These are phyloP conservation scores for Tremellales sp. DNA, from an alignment of 1,284 basidiomycete genomes.

Conservation along the genomic window DNA sequence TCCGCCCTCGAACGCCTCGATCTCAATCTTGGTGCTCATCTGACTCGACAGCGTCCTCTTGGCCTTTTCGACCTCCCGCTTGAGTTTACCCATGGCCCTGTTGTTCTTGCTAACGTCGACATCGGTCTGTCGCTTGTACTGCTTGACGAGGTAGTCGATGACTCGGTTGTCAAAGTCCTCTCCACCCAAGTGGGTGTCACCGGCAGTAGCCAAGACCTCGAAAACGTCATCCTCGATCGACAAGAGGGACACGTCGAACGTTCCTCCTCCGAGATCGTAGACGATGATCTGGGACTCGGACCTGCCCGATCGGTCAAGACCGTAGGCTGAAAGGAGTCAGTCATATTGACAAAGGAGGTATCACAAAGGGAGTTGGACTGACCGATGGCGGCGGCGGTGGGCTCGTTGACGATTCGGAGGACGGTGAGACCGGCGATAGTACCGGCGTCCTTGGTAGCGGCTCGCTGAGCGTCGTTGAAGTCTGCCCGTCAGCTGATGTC, in stretches of 20 bases:
- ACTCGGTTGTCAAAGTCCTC: conserved; percentile 99
- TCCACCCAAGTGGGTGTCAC: conserved; percentile 98
- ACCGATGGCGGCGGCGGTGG: conserved; percentile 82
- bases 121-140: conserved; percentile 92
- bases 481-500: conserved; percentile 41
- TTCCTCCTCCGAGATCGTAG: conserved; percentile 97
- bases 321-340: conserved; percentile 87
- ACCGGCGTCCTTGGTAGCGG: conserved; percentile 98
- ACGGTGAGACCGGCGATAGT: conserved; percentile 93
- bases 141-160: conserved; percentile 86
- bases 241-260: conserved; percentile 96
- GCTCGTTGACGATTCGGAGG: conserved; percentile 98
- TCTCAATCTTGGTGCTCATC: conserved; percentile 68
- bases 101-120: conserved; percentile 83
- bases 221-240: conserved; percentile 97
- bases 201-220: conserved; percentile 93
- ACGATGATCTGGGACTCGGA: conserved; percentile 95
- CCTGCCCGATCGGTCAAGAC: conserved; percentile 87
- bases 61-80: conserved; percentile 97
- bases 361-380: conserved; percentile 13
- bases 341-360: neutral
- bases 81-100: conserved; percentile 91
- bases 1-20: conserved; percentile 84
- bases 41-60: conserved; percentile 90
- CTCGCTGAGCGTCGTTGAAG: conserved; percentile 99